These are phyloP conservation scores for Jacaranda copaia DNA, from an alignment of 257 asterid genomes.

Conservation along the genomic window DNA sequence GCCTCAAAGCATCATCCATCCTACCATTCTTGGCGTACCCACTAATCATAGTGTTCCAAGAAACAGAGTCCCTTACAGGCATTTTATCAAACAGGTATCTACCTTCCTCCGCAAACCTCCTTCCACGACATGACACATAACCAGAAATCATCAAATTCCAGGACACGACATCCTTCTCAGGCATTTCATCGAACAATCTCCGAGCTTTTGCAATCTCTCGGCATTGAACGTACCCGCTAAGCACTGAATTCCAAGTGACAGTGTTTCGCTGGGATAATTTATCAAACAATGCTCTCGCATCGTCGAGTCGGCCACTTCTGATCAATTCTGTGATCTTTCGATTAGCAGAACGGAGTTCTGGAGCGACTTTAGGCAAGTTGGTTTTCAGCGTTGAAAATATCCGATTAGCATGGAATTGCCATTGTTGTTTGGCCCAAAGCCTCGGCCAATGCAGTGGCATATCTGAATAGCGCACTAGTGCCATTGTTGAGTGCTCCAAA, in stretches of 20 bases:
- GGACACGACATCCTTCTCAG: constrained; percentile 66
- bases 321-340: constrained; percentile 59
- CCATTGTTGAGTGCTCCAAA: too few relatives aligned
- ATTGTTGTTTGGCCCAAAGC: constrained; percentile 25
- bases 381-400: constrained; percentile 36
- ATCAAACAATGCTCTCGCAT: constrained; percentile 68
- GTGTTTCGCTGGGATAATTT: constrained; percentile 52
- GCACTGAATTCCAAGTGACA: constrained; percentile 87
- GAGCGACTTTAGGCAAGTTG: constrained; percentile 29
- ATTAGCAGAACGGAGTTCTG: constrained; percentile 49
- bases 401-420: constrained; percentile 27
- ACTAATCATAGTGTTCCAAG: constrained; percentile 92
- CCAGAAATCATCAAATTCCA: constrained; percentile 79
- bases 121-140: constrained; percentile 60
- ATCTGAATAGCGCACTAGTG: background rate
- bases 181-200: constrained; percentile 74
- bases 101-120: constrained; percentile 56
- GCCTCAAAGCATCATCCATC: constrained; percentile 66
- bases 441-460: constrained; percentile 34
- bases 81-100: constrained; percentile 65
- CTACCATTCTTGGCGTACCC: constrained; percentile 75
- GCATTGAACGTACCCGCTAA: constrained; percentile 64
- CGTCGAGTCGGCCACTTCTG: constrained; percentile 56
- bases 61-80: constrained; percentile 62
- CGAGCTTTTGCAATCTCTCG: constrained; percentile 67